A percentile compares a stretch with the other conserved stretches of the same genome.
Evolutionary conservation across 2,329 filamentous ascomycete genomes (phyloP).

Genomic region (Botrytis paeoniae): DNA sequence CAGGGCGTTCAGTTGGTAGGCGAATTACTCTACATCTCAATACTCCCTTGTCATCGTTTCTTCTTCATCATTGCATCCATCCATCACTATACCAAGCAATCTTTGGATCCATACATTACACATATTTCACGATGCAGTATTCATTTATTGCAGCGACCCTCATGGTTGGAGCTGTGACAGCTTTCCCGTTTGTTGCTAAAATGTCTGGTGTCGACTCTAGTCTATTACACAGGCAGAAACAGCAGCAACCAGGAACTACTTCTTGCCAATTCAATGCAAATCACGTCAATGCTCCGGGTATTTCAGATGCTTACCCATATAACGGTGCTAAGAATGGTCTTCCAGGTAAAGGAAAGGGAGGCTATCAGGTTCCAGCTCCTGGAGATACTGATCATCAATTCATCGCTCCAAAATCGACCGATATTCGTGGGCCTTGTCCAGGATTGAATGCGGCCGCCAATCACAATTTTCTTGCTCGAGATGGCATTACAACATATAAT

Average conservation of each 20-base stretch:
- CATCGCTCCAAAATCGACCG: slow-evolving; percentile 16
- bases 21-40: background rate
- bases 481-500: slow-evolving; percentile 36
- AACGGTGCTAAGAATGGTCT: slow-evolving; percentile 16
- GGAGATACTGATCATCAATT: slow-evolving; percentile 34
- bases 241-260: slow-evolving; percentile 1
- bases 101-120: background rate
- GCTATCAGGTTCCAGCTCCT: slow-evolving; percentile 44
- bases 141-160: background rate
- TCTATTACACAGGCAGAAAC: slow-evolving; percentile 29
- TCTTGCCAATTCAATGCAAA: background rate
- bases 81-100: background rate
- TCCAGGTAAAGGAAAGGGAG: slow-evolving; percentile 43
- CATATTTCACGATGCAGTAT: background rate
- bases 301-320: slow-evolving; percentile 1
- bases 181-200: slow-evolving; percentile 42
- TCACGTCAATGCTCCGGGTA: slow-evolving; percentile 1
- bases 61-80: background rate
- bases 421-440: slow-evolving; percentile 35
- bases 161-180: slow-evolving; percentile 26
- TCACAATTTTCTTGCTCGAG: slow-evolving; percentile 41
- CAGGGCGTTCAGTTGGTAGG: background rate
- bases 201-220: slow-evolving; percentile 40
- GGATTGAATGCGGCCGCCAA: slow-evolving; percentile 44
- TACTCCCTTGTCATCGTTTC: background rate